phyloP scores from a whole-genome alignment of 192 early-diverging fungal species.

The Gaertneriomyces sp. region DNA sequence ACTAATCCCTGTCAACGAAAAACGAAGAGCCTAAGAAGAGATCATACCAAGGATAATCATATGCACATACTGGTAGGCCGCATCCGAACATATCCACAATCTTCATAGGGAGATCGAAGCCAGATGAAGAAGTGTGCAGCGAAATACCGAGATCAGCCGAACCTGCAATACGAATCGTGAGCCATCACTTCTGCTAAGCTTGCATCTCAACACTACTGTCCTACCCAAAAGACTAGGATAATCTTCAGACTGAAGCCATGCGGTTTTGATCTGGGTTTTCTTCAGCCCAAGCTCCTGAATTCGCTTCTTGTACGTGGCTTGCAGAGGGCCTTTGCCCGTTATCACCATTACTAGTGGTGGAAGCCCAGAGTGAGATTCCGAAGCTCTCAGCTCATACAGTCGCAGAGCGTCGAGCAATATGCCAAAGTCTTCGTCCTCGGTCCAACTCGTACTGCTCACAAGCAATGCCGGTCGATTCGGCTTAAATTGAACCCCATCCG shows the following conservation, averaged over 20 bases:
- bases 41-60: constrained; percentile 34
- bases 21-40: neutral
- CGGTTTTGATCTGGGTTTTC: constrained; percentile 66
- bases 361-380: constrained; percentile 1
- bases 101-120: constrained; percentile 98
- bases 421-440: constrained; percentile 92
- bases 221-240: constrained; percentile 81
- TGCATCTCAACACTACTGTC: neutral
- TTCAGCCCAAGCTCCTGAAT: constrained; percentile 51
- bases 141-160: constrained; percentile 89
- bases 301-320: constrained; percentile 63
- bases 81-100: constrained; percentile 98
- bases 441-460: constrained; percentile 91
- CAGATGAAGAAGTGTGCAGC: constrained; percentile 91
- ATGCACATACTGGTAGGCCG: constrained; percentile 83
- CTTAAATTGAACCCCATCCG: neutral
- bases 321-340: constrained; percentile 87
- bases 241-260: constrained; percentile 76
- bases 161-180: constrained; percentile 37
- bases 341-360: constrained; percentile 72
- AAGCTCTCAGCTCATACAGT: constrained; percentile 39
- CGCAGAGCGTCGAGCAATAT: constrained; percentile 64
- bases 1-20: no score
- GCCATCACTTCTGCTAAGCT: neutral
- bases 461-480: constrained; percentile 67